Evolutionary conservation across 208 protist species (phyloP), one percentile per base, ranked within the genome.

Genomic region (Porcisia deanei): DNA sequence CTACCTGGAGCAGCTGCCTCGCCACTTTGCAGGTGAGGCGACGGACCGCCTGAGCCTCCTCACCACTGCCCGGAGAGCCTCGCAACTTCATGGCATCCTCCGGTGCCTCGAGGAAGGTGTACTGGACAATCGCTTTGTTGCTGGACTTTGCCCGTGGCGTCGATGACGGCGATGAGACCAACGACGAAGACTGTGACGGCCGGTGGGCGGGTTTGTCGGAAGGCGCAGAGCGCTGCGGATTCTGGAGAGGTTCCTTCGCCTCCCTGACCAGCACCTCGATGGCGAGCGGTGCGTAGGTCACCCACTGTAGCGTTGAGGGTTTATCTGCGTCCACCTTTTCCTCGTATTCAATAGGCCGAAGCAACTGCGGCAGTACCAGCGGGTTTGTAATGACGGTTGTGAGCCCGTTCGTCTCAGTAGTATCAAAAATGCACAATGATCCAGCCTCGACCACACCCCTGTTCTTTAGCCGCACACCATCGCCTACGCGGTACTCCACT

Each of bases 1-100:
- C 89, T 2, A 87, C 67, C 76, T 97, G 90, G 52, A 97, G 79
- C 7, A 95, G 73, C 82, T 97, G 92, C 82, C 85, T 88, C 20
- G 81, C 81, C 9, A 90, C 83, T 18, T 81, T 79, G 73, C 82
- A 80, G 30, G 25, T 25, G 16, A 77, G 14, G n/a, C 66, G 76
- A 39, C 8, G 54, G 1, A 45, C 10, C 20, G 6, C 12, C 49
- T 25, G 49, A 52, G 59, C 60, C 0, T 63, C 65, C 52, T 16
- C 39, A 37, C 68, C 30, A 61, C 53, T 37, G 34, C 37, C 30
- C 68, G 53, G 7, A 59, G 68, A 72, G 3, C 34, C 68, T 43
- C 16, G 18, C 25, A 9, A n/a, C 61, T 16, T 25, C 3, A 37
- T 49, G 22, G 58, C 72, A 20, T 54, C 71, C 22, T n/a, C 54